phyloP scores from a whole-genome alignment of 2,329 filamentous ascomycete genomes.

The Cladosporium oxysporum region DNA sequence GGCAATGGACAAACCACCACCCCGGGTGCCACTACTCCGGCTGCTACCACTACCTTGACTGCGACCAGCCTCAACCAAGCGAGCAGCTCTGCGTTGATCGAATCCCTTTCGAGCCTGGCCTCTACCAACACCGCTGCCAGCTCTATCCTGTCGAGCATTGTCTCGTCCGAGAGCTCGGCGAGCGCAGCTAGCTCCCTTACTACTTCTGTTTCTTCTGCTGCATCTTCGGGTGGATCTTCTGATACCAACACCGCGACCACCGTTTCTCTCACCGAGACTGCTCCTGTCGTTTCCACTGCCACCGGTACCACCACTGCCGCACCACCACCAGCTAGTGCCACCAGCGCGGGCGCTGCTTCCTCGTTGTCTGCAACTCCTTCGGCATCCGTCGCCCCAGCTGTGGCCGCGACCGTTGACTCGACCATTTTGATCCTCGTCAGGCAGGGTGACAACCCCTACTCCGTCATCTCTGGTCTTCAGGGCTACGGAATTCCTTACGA shows the following conservation, averaged over 20 bases:
- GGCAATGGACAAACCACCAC: conserved; percentile 11
- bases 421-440: conserved; percentile 17
- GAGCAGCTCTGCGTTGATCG: conserved; percentile 10
- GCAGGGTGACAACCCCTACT: conserved; percentile 51
- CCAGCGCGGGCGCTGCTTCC: conserved; percentile 11
- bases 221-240: neutral
- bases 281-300: conserved; percentile 11
- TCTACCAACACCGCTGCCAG: neutral
- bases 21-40: conserved; percentile 6
- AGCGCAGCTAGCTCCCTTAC: neutral
- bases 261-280: conserved; percentile 12
- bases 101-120: neutral
- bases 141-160: neutral
- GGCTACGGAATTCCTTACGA: conserved; percentile 64
- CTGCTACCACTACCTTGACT: conserved; percentile 8
- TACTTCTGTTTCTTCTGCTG: neutral
- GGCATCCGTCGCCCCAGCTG: conserved; percentile 10
- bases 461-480: conserved; percentile 56
- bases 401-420: conserved; percentile 6
- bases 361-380: neutral
- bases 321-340: conserved; percentile 11
- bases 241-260: neutral
- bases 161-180: neutral
- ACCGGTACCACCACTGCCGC: conserved; percentile 17
- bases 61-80: conserved; percentile 6